phyloP scores from a whole-genome alignment of 139 green algal species.

The Chlamydomonas schloesseri region DNA sequence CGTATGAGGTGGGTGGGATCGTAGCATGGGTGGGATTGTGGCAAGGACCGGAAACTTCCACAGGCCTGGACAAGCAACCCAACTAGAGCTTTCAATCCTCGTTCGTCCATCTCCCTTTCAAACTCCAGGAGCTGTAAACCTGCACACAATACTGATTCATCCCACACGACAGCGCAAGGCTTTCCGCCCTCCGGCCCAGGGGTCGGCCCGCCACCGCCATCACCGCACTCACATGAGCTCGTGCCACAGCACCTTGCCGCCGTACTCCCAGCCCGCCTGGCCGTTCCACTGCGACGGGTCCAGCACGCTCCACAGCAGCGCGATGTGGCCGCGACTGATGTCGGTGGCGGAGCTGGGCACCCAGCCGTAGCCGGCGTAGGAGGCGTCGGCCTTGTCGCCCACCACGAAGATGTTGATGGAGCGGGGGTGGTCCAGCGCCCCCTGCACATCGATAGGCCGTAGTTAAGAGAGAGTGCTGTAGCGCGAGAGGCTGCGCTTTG shows the following conservation, averaged over 20 bases:
- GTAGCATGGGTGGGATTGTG: too few relatives aligned
- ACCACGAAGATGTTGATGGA: conserved; percentile 41
- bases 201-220: too few relatives aligned
- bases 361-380: conserved; percentile 41
- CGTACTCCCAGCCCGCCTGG: conserved; percentile 19
- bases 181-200: neutral
- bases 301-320: conserved; percentile 27
- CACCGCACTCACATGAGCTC: conserved; percentile 42
- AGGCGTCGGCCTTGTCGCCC: conserved; percentile 11
- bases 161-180: too few relatives aligned
- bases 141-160: too few relatives aligned
- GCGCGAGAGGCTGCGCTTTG: too few relatives aligned
- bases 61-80: too few relatives aligned
- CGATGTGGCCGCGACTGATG: conserved; percentile 17
- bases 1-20: too few relatives aligned
- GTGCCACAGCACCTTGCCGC: conserved; percentile 42
- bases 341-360: conserved; percentile 10
- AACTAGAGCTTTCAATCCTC: too few relatives aligned
- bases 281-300: conserved; percentile 27
- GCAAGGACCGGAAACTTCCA: too few relatives aligned
- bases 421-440: conserved; percentile 4
- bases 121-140: too few relatives aligned
- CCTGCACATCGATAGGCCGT: neutral
- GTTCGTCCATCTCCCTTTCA: too few relatives aligned
- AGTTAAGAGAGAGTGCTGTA: too few relatives aligned